phyloP scores from a whole-genome alignment of 192 early-diverging fungal genomes.

The Entomortierella parvispora region DNA sequence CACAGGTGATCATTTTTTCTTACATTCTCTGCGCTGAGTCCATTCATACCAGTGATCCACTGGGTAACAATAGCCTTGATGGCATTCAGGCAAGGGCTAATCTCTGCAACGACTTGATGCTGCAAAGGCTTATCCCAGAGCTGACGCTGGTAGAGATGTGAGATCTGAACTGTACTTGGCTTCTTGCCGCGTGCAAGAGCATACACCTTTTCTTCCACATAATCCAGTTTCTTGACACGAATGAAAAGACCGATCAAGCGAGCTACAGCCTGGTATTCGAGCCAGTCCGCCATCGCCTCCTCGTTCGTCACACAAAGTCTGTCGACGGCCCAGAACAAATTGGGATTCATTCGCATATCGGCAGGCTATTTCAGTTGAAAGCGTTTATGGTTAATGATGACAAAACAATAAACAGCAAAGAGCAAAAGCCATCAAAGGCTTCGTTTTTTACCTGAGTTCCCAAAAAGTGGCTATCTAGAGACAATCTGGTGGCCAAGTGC shows the following conservation, averaged over 20 bases:
- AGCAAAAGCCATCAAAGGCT: not conserved
- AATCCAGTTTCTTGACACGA: conserved; percentile 45
- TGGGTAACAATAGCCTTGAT: conserved; percentile 38
- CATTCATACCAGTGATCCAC: conserved; percentile 43
- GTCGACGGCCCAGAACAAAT: conserved; percentile 48
- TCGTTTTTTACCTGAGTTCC: conserved; percentile 25
- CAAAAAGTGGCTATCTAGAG: conserved; percentile 25
- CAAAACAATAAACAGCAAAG: not conserved
- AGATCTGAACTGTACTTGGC: conserved; percentile 40
- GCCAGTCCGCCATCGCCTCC: conserved; percentile 21
- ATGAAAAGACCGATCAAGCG: conserved; percentile 40
- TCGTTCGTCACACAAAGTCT: conserved; percentile 21
- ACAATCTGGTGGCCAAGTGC: conserved; percentile 19
- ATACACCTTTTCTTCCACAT: conserved; percentile 43
- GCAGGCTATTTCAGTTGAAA: conserved; percentile 28
- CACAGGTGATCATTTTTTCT: no score
- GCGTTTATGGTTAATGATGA: not conserved
- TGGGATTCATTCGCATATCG: conserved; percentile 42
- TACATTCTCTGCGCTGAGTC: conserved; percentile 47
- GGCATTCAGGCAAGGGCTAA: conserved; percentile 42
- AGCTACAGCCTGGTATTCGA: conserved; percentile 38
- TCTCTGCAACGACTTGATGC: conserved; percentile 48
- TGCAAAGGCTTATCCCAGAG: conserved; percentile 51
- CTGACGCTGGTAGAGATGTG: conserved; percentile 39
- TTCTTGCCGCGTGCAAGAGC: conserved; percentile 40